Base-by-base conservation (phyloP, 305 asterid species). In the Solanum aculeatissimum region DNA sequence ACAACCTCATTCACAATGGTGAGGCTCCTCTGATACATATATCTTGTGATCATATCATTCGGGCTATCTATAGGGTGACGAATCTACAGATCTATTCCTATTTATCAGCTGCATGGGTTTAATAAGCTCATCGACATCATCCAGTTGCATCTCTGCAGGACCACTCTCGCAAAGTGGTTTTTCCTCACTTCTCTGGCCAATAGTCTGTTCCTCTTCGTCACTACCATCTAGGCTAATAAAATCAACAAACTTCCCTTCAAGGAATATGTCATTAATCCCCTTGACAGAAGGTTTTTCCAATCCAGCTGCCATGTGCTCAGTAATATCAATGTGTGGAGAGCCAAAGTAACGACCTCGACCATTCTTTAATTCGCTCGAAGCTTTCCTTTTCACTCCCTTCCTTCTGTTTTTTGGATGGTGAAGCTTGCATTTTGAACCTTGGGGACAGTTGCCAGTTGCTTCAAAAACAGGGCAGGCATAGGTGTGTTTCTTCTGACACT, bases 401-500 rank as follows among this genome's bases (percentile, higher is more conserved):
- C 53, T 84, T 83, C 90, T 95, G 92, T 88, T 92, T 86, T 91
- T 95, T 4, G 99, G 99, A 78, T 97, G 98, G 89, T 95, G 99
- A 85, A 97, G 99, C 94, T 94, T 97, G 98, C 98, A 97, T 21
- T 92, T 89, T 14, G 94, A 87, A 85, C 88, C 93, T 90, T 89
- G 92, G 8, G 92, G 89, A 77, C 99, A 97, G 57, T 40, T 86
- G 85, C 99, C 99, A 6, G 92, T 92, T 13, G 95, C 93, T 90
- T 95, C 98, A 83, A 91, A 95, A 32, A 85, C 91, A 38, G 98
- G 98, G 86, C 98, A 95, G 74, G 89, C 94, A 49, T 92, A 93
- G 54, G 95, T 93, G 93, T 97, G 99, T 90, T 95, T 97, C 95
- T 90, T 97, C 96, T 58, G 98, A 88, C 99, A 97, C 99, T 97